Evolutionary conservation across 495 filamentous ascomycete genomes (phyloP), one percentile per base, ranked within the genome.

Genomic region (Penicillium paradoxum): DNA sequence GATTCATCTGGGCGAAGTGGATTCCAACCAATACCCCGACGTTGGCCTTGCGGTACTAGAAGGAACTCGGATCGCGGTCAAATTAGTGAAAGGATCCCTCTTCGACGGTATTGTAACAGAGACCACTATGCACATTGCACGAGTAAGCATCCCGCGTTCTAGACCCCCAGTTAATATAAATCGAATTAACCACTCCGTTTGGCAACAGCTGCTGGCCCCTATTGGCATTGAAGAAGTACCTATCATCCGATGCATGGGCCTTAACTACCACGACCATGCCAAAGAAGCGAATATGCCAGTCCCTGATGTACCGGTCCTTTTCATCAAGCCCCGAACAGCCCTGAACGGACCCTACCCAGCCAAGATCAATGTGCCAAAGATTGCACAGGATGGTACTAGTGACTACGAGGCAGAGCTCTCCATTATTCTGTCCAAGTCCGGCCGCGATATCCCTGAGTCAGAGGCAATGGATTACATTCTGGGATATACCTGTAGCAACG

Each of bases 331-430:
- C 13, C 57, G 71, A 14, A 88, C 86, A 6, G 75, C 84, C 9
- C 71, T 88, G 11, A 60, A 76, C 2, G 83, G 83, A 5, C 85
- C 85, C 2, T 74, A 69, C 24, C 83, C 85, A 45, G 62, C 54
- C 13, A 50, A 53, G 33, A 64, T 74, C 33, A 57, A 44, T 19
- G 61, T 77, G 2, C 73, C 72, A 4, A 66, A 66, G 46, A 30
- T 61, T 29, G 72, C 69, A 4, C 74, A 76, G 57, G 63, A 73
- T 27, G 65, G 64, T 6, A 69, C 64, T 10, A 69, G 88, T 4
- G 87, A 89, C 60, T 90, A 88, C 53, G 87, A 89, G 63, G 85
- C 81, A 55, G 87, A 90, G 64, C 74, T 90, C 11, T 80, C 87
- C 2, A 73, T 76, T 29, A 57, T 89, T 2, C 85, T 89, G 54